A percentile compares a stretch with the other conserved stretches of the same genome.
phyloP scores from a whole-genome alignment of 345 rosid genomes.

The Physaria fendleri region DNA sequence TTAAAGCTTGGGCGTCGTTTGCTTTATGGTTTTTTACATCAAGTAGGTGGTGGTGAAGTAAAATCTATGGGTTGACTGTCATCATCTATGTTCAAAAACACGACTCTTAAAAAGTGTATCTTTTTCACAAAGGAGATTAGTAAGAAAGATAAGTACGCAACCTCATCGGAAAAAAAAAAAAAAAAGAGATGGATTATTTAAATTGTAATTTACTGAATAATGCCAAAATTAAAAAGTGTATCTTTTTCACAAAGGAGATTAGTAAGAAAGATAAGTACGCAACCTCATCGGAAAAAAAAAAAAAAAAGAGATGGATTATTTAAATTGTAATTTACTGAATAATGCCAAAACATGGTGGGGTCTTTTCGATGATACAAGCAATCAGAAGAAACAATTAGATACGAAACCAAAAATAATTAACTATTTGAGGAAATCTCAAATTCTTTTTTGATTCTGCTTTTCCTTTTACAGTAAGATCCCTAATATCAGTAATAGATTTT shows the following conservation, averaged over 20 bases:
- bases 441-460: too few species aligned
- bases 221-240: not conserved
- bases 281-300: too few species aligned
- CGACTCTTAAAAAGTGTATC: not conserved
- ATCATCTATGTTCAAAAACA: not conserved
- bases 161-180: too few species aligned
- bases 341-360: constrained; percentile 8
- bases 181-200: too few species aligned
- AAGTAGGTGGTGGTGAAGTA: constrained; percentile 27
- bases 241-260: not conserved
- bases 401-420: not conserved
- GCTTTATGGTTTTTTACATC: constrained; percentile 23
- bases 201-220: not conserved
- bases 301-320: too few species aligned
- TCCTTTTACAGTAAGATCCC: too few species aligned
- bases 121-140: not conserved
- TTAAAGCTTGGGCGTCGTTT: constrained; percentile 40
- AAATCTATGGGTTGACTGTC: constrained; percentile 5
- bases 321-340: not conserved
- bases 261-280: too few species aligned
- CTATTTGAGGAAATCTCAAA: not conserved
- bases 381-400: constrained; percentile 9
- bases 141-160: too few species aligned
- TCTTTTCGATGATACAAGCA: constrained; percentile 4
- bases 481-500: too few species aligned